Base-by-base conservation (phyloP, 768 basidiomycete genomes). In the Pholiota conissans region DNA sequence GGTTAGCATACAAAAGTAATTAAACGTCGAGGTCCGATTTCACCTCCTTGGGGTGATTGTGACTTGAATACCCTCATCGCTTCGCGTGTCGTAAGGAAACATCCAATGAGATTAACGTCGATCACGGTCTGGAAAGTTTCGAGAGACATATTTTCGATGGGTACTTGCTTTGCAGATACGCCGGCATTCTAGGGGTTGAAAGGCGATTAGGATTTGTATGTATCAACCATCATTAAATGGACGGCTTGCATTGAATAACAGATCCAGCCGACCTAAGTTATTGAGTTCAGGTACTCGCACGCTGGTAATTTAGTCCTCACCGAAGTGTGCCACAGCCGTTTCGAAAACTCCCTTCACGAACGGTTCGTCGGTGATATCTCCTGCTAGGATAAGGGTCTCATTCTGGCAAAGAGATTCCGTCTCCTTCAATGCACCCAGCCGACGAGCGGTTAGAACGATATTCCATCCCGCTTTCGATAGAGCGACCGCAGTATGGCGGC, bases 41-140 rank as follows among this genome's bases (percentile, higher is more conserved):
- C 63, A 81, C 91, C 91, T 59, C 92, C 93, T 55, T 77, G 77
- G 0, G 93, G 91, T 0, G 72, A 68, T 67, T 94, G 91, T 0
- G 71, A 64, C 67, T 90, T 93, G 82, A 93, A 93, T 3, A 84
- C 71, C 55, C 70, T 79, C 66, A 92, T 77, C 1, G 91, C 92
- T 61, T 91, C 85, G 10, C 86, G 81, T 0, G 90, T 87, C 66
- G 91, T 92, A 47, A 94, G 74, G 67, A 92, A 91, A 0, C 86
- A 76, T 0, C 82, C 91, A 37, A 84, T 70, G 40, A 94, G 73
- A 72, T 95, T 95, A 47, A 89, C 80, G 57, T 85, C 79, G 52
- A 93, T 68, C 28, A 91, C 84, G 8, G 76, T 78, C 52, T 81
- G 80, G 67, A 93, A 90, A 1, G 79, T 74, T 18, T 79, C 82